These are phyloP conservation scores for Purpureocillium lavendulum DNA, from an alignment of 2,329 filamentous ascomycete genomes.

Conservation along the genomic window DNA sequence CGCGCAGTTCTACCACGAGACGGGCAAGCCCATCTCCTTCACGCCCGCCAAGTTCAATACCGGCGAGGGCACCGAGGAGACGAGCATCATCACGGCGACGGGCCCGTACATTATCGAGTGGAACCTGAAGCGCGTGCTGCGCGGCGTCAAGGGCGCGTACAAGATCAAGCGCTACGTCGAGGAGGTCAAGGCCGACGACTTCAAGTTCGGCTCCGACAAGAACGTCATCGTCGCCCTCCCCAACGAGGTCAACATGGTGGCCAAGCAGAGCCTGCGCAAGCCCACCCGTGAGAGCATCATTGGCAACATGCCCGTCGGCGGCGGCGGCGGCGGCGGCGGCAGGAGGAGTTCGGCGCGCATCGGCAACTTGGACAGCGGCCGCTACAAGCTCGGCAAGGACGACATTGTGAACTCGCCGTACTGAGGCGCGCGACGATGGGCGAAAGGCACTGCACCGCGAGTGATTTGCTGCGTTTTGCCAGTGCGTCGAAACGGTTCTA, in stretches of 20 bases:
- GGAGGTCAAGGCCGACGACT: slow-evolving; percentile 96
- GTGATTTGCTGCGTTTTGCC: too few species aligned
- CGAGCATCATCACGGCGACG: slow-evolving; percentile 92
- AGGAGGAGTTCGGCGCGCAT: slow-evolving; percentile 44
- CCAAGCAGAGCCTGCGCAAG: slow-evolving; percentile 72
- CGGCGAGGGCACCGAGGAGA: slow-evolving; percentile 71
- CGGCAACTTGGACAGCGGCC: slow-evolving; percentile 43
- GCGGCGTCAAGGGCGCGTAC: slow-evolving; percentile 78
- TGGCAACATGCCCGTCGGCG: slow-evolving; percentile 40
- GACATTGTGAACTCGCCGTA: slow-evolving; percentile 73
- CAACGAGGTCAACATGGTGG: slow-evolving; percentile 97
- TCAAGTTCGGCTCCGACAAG: slow-evolving; percentile 94
- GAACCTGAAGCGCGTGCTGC: slow-evolving; percentile 84
- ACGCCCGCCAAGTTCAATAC: slow-evolving; percentile 93
- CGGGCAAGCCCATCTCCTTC: slow-evolving; percentile 75
- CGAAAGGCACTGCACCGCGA: too few species aligned
- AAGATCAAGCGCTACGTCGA: slow-evolving; percentile 94
- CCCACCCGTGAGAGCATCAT: slow-evolving; percentile 93
- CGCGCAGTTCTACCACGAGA: slow-evolving; percentile 96
- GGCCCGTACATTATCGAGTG: slow-evolving; percentile 96
- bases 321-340: slow-evolving; percentile 36
- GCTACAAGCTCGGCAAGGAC: slow-evolving; percentile 68
- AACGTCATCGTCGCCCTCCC: slow-evolving; percentile 95
- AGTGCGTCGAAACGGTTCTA: too few species aligned
- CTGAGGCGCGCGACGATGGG: too few species aligned